Conservation (phyloP, 257 asterid genomes). For the Solanum okadae region DNA sequence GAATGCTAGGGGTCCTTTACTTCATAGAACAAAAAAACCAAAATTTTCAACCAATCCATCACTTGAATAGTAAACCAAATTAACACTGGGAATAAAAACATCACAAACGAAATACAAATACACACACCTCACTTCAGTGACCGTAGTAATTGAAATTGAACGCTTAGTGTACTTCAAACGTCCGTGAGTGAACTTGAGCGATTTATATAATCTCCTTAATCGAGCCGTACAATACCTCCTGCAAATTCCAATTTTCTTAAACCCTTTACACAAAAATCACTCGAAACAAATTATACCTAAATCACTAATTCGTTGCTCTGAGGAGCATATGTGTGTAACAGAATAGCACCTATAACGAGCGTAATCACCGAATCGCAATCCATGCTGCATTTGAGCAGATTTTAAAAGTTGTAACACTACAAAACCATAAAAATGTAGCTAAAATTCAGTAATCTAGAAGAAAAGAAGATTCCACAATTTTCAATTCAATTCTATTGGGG, state of each 20-base stretch:
- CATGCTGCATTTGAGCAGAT: constrained; percentile 99
- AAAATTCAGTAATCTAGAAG: not conserved
- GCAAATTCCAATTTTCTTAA: not conserved
- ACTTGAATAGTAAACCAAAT: not conserved
- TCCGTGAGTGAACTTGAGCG: constrained; percentile 92
- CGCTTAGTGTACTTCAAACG: constrained; percentile 83
- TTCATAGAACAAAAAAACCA: not conserved
- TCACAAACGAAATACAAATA: not conserved
- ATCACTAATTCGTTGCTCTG: not conserved
- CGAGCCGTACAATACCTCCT: constrained; percentile 98
- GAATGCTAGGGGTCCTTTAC: not conserved
- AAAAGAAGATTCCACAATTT: not conserved
- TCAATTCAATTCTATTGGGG: not conserved
- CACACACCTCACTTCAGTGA: constrained; percentile 84
- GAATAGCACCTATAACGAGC: constrained; percentile 69
- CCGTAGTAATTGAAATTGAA: constrained; percentile 45
- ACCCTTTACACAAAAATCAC: not conserved
- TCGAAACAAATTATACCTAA: not conserved
- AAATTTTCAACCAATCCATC: not conserved
- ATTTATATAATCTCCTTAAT: constrained; percentile 81
- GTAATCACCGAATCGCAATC: constrained; percentile 90
- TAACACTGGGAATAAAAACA: not conserved
- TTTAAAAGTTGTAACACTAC: constrained; percentile 78
- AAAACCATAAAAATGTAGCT: constrained; percentile 6
- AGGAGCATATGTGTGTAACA: not conserved